Evolutionary conservation across 352 stramenopile species (phyloP).

Genomic region (Phytopythium ostracodes): DNA sequence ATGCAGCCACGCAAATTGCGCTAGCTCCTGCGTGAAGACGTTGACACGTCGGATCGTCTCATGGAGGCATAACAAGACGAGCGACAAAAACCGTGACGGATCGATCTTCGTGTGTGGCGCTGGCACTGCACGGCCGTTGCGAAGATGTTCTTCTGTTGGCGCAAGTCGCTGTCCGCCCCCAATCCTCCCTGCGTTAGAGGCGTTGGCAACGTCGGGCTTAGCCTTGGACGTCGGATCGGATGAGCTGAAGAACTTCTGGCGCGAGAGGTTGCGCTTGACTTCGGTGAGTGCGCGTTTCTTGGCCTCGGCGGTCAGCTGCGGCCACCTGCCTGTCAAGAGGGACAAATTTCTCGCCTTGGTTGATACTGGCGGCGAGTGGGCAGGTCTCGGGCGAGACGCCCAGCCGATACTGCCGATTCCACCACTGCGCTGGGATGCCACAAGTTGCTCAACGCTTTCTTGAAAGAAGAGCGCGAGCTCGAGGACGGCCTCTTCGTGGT

Average conservation of each 20-base stretch:
- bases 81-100: slow-evolving; percentile 21
- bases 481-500: slow-evolving; percentile 36
- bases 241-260: slow-evolving; percentile 14
- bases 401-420: neutral
- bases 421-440: neutral
- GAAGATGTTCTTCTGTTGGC: neutral
- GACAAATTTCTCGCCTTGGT: neutral
- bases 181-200: neutral
- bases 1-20: slow-evolving; percentile 22
- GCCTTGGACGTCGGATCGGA: neutral
- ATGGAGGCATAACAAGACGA: slow-evolving; percentile 33
- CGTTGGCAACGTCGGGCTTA: neutral
- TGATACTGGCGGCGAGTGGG: neutral
- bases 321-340: slow-evolving; percentile 11
- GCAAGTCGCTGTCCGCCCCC: neutral
- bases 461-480: slow-evolving; percentile 37
- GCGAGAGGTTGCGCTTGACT: slow-evolving; percentile 15
- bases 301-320: slow-evolving; percentile 10
- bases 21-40: slow-evolving; percentile 32
- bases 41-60: slow-evolving; percentile 24
- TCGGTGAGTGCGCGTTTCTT: slow-evolving; percentile 9
- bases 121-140: neutral
- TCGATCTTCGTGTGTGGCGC: slow-evolving; percentile 7
- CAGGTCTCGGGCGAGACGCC: neutral
- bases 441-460: slow-evolving; percentile 9